Conservation (phyloP, 83 land plant genomes). For the Picea abies region DNA sequence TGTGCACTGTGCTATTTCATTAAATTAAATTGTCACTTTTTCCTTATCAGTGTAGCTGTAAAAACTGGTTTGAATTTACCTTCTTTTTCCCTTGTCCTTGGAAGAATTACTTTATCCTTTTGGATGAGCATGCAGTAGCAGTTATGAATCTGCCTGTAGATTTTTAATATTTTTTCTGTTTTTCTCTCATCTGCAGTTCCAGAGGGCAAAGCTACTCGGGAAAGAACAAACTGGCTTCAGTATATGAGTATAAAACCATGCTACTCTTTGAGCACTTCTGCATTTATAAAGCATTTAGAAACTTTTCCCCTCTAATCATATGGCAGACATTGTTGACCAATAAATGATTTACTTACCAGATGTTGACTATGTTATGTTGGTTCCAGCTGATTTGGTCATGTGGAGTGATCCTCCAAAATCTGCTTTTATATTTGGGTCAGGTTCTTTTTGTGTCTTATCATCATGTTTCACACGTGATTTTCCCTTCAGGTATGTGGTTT, state of each 20-base stretch:
- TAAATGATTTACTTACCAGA: background rate
- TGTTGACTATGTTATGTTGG: background rate
- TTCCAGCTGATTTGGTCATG: slow-evolving; percentile 54
- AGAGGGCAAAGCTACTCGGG: slow-evolving; percentile 3
- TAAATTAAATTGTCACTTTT: background rate
- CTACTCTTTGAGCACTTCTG: background rate
- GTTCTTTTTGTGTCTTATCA: slow-evolving; percentile 61
- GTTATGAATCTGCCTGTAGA: background rate
- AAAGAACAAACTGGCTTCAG: slow-evolving; percentile 18
- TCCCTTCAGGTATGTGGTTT: slow-evolving; percentile 47
- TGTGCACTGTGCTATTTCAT: background rate
- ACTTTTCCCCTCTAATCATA: no score
- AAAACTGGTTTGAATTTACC: background rate
- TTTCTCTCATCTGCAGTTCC: slow-evolving; percentile 5
- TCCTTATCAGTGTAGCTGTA: background rate
- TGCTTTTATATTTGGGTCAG: slow-evolving; percentile 67
- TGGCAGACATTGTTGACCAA: background rate
- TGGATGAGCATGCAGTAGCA: background rate
- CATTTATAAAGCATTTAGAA: no score
- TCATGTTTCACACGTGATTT: slow-evolving; percentile 51
- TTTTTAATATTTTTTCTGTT: background rate
- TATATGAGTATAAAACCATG: slow-evolving; percentile 3
- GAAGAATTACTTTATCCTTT: background rate
- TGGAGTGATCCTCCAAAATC: slow-evolving; percentile 71
- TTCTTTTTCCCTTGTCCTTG: background rate